Conservation (phyloP, 2,329 filamentous ascomycete species). For the Colletotrichum orbiculare region DNA sequence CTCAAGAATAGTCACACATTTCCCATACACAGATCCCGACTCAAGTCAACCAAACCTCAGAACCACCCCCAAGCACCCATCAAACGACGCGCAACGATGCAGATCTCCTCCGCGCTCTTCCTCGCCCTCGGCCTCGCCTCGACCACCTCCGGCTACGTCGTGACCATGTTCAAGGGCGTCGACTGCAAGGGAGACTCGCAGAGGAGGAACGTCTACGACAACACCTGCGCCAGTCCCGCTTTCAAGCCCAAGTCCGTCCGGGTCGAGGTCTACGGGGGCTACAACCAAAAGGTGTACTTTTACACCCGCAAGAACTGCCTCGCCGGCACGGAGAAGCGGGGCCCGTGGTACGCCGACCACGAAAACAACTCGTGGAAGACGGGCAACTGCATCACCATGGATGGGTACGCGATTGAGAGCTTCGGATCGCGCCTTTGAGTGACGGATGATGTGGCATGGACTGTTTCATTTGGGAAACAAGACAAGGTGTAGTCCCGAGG, state of each 20-base stretch:
- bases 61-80: background rate
- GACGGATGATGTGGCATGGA: fast-evolving
- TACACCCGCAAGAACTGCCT: background rate
- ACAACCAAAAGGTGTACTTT: background rate
- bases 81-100: background rate
- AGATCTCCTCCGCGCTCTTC: background rate
- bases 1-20: too few species aligned
- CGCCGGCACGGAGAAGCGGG: background rate
- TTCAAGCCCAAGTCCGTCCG: background rate
- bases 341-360: constrained; percentile 1
- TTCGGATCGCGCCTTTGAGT: background rate
- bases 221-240: background rate
- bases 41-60: background rate
- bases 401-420: background rate
- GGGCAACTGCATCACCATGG: constrained; percentile 1
- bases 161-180: constrained; percentile 3
- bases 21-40: too few species aligned
- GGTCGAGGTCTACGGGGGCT: constrained; percentile 1
- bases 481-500: too few species aligned
- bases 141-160: constrained; percentile 10
- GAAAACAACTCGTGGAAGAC: constrained; percentile 6
- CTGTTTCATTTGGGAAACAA: too few species aligned
- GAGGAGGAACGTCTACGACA: constrained; percentile 1
- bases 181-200: background rate
- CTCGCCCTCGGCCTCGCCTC: constrained; percentile 14